Conservation (phyloP, 2,329 filamentous ascomycete genomes). For the Fonsecaea monophora region DNA sequence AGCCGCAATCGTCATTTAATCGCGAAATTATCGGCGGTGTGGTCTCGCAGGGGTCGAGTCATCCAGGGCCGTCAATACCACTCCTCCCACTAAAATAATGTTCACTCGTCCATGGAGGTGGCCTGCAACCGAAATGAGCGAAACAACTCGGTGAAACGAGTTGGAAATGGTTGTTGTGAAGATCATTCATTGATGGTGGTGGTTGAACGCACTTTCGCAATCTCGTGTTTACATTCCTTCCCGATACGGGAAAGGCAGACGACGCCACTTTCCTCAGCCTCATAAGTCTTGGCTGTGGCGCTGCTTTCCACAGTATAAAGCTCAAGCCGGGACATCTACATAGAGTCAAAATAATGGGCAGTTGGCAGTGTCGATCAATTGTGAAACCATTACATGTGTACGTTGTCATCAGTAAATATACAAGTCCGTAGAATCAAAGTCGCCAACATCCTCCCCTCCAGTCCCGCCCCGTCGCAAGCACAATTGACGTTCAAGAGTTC, state of each 20-base stretch:
- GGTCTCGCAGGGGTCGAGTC: neutral
- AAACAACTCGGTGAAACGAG: neutral
- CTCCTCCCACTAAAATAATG: neutral
- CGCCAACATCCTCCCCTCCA: neutral
- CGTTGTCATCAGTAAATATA: neutral
- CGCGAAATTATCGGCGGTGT: neutral
- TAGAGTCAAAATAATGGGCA: too few species aligned
- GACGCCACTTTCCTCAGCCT: neutral
- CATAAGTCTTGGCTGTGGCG: neutral
- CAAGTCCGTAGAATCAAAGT: neutral
- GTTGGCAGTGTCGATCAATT: neutral
- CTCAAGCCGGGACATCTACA: too few species aligned
- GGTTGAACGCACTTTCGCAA: neutral
- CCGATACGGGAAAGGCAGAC: neutral
- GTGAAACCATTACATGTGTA: neutral
- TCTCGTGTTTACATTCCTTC: conserved; percentile 17
- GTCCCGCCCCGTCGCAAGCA: neutral
- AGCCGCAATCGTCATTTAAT: conserved; percentile 1
- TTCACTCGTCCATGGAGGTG: neutral
- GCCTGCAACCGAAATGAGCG: neutral
- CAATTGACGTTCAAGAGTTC: neutral
- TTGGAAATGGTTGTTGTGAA: conserved; percentile 3
- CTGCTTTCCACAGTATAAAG: neutral
- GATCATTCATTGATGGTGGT: neutral
- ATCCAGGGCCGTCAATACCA: neutral